These are phyloP conservation scores for Physcomitrellopsis africana DNA, from an alignment of 225 moss, liverwort and hornwort species.

Conservation along the genomic window DNA sequence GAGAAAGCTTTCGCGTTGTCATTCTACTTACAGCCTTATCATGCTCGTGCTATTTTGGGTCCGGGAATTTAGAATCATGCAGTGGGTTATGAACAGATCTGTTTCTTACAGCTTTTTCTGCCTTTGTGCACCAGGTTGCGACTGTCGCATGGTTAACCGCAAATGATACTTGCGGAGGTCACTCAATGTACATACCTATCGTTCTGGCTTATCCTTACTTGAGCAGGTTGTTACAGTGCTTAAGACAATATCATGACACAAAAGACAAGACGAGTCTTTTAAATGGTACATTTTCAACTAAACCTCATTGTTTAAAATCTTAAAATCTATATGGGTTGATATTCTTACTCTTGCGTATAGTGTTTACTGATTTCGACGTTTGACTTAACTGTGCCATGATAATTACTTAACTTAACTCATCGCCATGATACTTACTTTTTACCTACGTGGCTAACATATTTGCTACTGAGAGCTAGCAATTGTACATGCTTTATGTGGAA, in stretches of 20 bases:
- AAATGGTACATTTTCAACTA: constrained; percentile 62
- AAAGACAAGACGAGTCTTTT: constrained; percentile 87
- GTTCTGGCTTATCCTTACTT: constrained; percentile 89
- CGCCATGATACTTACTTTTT: no score
- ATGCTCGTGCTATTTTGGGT: constrained; percentile 15
- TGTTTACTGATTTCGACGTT: no score
- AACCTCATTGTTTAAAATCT: constrained; percentile 12
- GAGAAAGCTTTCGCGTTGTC: constrained; percentile 17
- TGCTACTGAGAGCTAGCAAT: neutral
- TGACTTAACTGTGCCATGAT: no score
- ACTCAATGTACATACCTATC: constrained; percentile 87
- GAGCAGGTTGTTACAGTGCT: constrained; percentile 92
- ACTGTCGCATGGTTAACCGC: constrained; percentile 68
- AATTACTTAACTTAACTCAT: no score
- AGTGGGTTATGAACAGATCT: neutral
- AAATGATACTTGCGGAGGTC: constrained; percentile 78
- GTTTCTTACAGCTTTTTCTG: constrained; percentile 25
- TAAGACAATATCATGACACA: constrained; percentile 90
- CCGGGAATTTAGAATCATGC: neutral
- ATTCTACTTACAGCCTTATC: constrained; percentile 3
- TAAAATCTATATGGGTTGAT: constrained; percentile 15
- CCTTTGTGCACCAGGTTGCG: constrained; percentile 66
- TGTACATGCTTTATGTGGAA: neutral
- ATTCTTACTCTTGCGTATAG: neutral
- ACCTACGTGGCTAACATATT: no score